Base-by-base conservation (phyloP, 352 stramenopile genomes). In the Blastocystis hominis region DNA sequence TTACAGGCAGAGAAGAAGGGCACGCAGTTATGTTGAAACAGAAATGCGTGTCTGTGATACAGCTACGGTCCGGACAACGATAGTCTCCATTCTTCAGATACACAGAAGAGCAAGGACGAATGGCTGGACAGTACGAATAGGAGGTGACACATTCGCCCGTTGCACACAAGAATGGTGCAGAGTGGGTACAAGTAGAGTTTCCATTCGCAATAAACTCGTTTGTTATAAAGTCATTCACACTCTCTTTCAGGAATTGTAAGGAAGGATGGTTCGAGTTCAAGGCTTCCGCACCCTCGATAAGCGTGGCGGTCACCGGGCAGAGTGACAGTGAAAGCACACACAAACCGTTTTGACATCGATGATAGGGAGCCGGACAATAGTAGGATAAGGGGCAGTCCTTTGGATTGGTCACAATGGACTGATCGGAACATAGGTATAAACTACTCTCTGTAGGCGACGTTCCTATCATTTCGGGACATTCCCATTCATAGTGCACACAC, bases 51-150 rank as follows among this genome's bases (percentile, higher is more conserved):
- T 84, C 42, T 38, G 34, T 38, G 20, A 40, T 44, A 34, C 72
- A 84, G 55, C 17, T 53, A 53, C 72, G 17, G 44, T 84, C 72
- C 2, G 53, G n/a, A 47, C 72, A 84, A n/a, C 72, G 72, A 38
- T 84, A 10, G 40, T 84, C 54, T 7, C 72, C 72, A 64, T 84
- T 84, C 24, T 40, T 17, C 3, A 84, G 9, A 53, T 54, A 34
- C 3, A 30, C 3, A 6, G 20, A 46, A 15, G 72, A 84, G 50
- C 72, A 84, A 30, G 72, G 72, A 46, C 50, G 36, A 53, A 69
- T 42, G 4, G 72, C 47, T n/a, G 50, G 72, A 53, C 72, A 84
- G 17, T 47, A 68, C 20, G 42, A 47, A 13, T 47, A 64, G 10
- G 72, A 84, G 24, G 36, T 4, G 3, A 68, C 50, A 42, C 72